These are phyloP conservation scores for Orbilia javanica DNA, from an alignment of 2,329 filamentous ascomycete genomes.

Conservation along the genomic window DNA sequence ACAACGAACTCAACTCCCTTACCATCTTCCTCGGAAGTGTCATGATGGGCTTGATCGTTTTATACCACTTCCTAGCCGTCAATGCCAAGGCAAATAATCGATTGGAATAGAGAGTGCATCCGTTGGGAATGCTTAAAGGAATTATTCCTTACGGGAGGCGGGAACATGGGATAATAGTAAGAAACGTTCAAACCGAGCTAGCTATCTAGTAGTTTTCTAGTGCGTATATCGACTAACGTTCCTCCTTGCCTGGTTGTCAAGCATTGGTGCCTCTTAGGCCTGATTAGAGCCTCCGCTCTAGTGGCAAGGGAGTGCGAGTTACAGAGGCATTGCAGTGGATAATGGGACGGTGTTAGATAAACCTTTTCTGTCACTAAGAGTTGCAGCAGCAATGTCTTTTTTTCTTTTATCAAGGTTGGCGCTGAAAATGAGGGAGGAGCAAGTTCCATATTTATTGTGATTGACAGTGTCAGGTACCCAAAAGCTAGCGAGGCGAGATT, in stretches of 20 bases:
- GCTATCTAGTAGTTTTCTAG: not conserved
- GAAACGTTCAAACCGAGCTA: not conserved
- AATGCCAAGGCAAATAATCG: constrained; percentile 76
- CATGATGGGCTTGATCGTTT: constrained; percentile 90
- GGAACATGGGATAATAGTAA: not conserved
- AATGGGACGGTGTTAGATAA: not conserved
- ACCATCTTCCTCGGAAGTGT: constrained; percentile 92
- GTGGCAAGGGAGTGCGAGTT: not conserved
- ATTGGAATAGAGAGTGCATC: constrained; percentile 32
- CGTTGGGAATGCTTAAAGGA: not conserved
- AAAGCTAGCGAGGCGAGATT: not conserved
- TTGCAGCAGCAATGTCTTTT: not conserved
- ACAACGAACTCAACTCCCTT: constrained; percentile 88
- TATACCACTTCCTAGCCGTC: constrained; percentile 97
- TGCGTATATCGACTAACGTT: not conserved
- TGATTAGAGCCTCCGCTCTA: not conserved
- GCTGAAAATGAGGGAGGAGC: not conserved
- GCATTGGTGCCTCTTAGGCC: not conserved
- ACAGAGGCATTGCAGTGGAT: not conserved
- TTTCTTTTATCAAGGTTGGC: not conserved
- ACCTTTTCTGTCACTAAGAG: not conserved
- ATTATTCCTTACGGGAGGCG: not conserved
- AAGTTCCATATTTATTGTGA: not conserved
- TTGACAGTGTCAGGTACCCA: not conserved
- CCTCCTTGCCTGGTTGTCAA: not conserved